Percentiles rank a stretch among this genome's conserved stretches.
phyloP scores from a whole-genome alignment of 768 basidiomycete species.

The Mycena filopes region DNA sequence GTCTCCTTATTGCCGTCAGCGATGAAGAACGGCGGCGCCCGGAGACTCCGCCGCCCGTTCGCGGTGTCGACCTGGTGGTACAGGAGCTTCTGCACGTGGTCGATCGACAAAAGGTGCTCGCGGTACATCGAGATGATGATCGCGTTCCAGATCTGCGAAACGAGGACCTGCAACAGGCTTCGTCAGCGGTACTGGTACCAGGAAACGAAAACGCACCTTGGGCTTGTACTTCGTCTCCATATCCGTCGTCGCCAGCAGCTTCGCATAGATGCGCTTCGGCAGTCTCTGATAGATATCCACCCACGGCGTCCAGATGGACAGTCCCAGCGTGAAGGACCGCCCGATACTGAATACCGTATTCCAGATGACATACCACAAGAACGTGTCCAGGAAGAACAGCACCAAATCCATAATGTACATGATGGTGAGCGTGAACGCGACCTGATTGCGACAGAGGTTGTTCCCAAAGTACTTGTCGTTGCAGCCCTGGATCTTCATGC shows the following conservation, averaged over 20 bases:
- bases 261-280: conserved; percentile 97
- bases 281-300: conserved; percentile 95
- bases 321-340: conserved; percentile 87
- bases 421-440: conserved; percentile 93
- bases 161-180: conserved; percentile 73
- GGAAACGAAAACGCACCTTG: conserved; percentile 67
- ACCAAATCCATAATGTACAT: conserved; percentile 99
- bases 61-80: conserved; percentile 91
- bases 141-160: conserved; percentile 99
- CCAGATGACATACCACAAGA: conserved; percentile 99
- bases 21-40: conserved; percentile 98
- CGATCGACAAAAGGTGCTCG: conserved; percentile 97
- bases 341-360: conserved; percentile 94
- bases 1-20: conserved; percentile 89
- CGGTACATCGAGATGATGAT: conserved; percentile 99
- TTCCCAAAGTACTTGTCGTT: conserved; percentile 88
- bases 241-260: conserved; percentile 90
- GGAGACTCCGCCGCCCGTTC: conserved; percentile 75
- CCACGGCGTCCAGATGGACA: conserved; percentile 99
- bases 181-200: conserved; percentile 16
- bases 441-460: conserved; percentile 89
- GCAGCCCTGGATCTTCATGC: conserved; percentile 97
- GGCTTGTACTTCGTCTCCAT: conserved; percentile 99
- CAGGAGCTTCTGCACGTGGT: conserved; percentile 96
- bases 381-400: conserved; percentile 98